A percentile compares a stretch with the other conserved stretches of the same genome.
Evolutionary conservation across 352 stramenopile genomes (phyloP).

Genomic region (Phytophthora nicotianae): DNA sequence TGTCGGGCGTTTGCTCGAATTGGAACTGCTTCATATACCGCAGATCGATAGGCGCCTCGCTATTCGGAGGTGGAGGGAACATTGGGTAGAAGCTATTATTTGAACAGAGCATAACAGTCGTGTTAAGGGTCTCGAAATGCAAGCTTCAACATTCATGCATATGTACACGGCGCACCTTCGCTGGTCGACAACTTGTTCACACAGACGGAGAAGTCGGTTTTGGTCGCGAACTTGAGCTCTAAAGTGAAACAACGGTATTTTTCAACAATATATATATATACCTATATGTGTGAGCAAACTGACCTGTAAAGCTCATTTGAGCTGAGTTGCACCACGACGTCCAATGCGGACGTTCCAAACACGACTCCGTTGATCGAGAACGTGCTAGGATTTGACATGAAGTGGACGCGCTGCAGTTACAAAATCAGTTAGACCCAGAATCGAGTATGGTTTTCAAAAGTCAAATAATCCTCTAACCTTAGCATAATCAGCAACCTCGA

Average conservation of each 20-base stretch:
- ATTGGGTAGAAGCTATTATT: constrained; percentile 74
- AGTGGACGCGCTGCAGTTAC: constrained; percentile 85
- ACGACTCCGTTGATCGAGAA: constrained; percentile 95
- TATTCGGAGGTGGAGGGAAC: constrained; percentile 68
- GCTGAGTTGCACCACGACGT: constrained; percentile 90
- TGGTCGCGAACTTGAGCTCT: constrained; percentile 61
- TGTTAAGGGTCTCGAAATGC: constrained; percentile 3
- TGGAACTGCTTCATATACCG: constrained; percentile 91
- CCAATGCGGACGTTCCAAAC: constrained; percentile 92
- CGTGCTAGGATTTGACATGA: constrained; percentile 95
- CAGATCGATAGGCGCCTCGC: constrained; percentile 90
- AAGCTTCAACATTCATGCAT: neutral
- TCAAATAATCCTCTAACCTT: constrained; percentile 43
- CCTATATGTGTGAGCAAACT: neutral
- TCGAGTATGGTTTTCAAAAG: neutral
- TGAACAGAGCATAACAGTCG: neutral
- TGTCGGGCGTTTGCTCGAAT: constrained; percentile 93
- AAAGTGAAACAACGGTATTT: neutral
- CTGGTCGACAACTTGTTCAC: constrained; percentile 83
- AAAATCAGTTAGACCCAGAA: constrained; percentile 12
- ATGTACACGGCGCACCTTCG: constrained; percentile 52
- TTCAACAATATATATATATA: neutral
- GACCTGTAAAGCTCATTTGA: constrained; percentile 80
- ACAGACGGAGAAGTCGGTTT: constrained; percentile 76
- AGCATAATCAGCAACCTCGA: constrained; percentile 57